Conservation (phyloP, 192 early-diverging fungal species). For the Gamsiella multidivaricata region DNA sequence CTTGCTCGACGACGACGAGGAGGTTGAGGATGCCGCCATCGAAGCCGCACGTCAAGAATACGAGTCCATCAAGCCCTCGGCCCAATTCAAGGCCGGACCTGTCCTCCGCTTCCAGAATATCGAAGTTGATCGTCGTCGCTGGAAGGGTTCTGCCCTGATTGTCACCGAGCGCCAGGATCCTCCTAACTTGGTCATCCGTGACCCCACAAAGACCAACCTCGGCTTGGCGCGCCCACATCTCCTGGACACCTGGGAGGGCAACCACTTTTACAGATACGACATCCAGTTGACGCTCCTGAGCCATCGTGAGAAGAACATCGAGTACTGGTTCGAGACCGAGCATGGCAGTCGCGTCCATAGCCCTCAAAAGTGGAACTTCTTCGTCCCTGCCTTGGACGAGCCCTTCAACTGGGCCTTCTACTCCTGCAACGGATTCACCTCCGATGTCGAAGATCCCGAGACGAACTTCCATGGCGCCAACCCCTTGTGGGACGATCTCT, state of each 20-base stretch:
- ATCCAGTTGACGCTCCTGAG: slow-evolving; percentile 43
- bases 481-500: slow-evolving; percentile 77
- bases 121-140: slow-evolving; percentile 60
- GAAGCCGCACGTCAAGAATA: slow-evolving; percentile 49
- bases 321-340: slow-evolving; percentile 56
- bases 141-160: slow-evolving; percentile 66
- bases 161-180: slow-evolving; percentile 40
- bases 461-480: slow-evolving; percentile 58
- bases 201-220: slow-evolving; percentile 44
- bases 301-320: slow-evolving; percentile 50
- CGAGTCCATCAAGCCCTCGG: slow-evolving; percentile 37
- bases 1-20: slow-evolving; percentile 38
- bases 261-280: slow-evolving; percentile 51
- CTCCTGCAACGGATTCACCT: slow-evolving; percentile 81
- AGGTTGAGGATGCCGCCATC: slow-evolving; percentile 49
- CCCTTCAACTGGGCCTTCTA: slow-evolving; percentile 75
- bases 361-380: slow-evolving; percentile 58
- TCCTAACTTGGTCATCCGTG: slow-evolving; percentile 37
- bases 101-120: slow-evolving; percentile 66
- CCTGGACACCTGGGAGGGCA: slow-evolving; percentile 47
- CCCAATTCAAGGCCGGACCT: slow-evolving; percentile 60
- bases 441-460: slow-evolving; percentile 63
- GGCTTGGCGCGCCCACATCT: slow-evolving; percentile 22
- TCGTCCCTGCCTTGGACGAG: slow-evolving; percentile 57
- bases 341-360: slow-evolving; percentile 21